Base-by-base conservation (phyloP, 2,329 filamentous ascomycete genomes). In the Corynespora cassiicola region DNA sequence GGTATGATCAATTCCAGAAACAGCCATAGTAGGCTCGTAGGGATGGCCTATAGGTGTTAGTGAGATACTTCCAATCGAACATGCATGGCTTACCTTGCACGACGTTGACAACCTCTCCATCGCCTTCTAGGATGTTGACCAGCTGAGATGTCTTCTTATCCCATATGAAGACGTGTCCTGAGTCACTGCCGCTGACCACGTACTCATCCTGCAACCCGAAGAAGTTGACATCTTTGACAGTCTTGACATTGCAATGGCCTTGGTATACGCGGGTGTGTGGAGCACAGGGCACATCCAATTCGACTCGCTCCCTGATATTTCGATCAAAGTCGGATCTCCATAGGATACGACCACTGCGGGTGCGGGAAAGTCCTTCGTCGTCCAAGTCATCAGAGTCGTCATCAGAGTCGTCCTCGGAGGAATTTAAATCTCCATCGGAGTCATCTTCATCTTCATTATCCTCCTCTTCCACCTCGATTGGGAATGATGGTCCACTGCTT, bases 81-180 rank as follows among this genome's bases (percentile, higher is more conserved):
- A 12, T n/a, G 24, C 18, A 9, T 8, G 6, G 37, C 63, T 31
- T 59, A 77, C 79, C 80, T 74, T 85, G 81, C 10, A 85, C 72
- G 11, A 87, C 84, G 52, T 87, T 87, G 39, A 86, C 84, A n/a
- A 85, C 80, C 47, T 87, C 84, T 16, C 79, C 79, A 57, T 87
- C 84, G 1, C 80, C 84, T 58, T 84, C 77, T 6, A 86, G 70
- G 11, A 87, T 82, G 54, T 85, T 85, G 32, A 86, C 71, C 31
- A 87, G 66, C 39, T 81, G 70, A 12, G 73, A 70, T 4, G 80
- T 82, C 53, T 83, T 81, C 38, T 78, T 76, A 51, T 87, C 82
- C 84, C 83, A 86, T 35, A 87, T 85, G 62, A 87, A 87, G 16
- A 87, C 58, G 56, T 86, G 78, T 1, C 84, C 84, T 33, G 78